Base-by-base conservation (phyloP, 306 rosid species). In the Astragalus membranaceus region DNA sequence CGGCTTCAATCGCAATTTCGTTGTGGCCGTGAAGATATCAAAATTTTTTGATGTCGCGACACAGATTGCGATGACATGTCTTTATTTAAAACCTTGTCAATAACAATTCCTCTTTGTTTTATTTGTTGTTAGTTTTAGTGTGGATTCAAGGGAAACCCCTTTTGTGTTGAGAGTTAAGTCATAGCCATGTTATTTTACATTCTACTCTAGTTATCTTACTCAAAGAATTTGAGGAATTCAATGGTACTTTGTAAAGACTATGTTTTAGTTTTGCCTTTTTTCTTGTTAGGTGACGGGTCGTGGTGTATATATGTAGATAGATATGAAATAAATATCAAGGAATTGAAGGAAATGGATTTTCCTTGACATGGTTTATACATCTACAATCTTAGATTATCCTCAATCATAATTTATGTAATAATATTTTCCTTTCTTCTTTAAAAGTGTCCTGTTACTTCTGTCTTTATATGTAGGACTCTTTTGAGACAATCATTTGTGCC, bases 231-330 rank as follows among this genome's bases (percentile, higher is more conserved):
- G 76, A 39, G 47, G 58, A 75, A 78, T 66, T 58, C 56, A 35
- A 39, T 61, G 26, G 63, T 64, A 26, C 35, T 64, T 56, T 42
- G 62, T 56, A 55, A 41, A 62, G 52, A 54, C 46, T 47, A 35
- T 2, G 16, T 53, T 64, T 67, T 55, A 33, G 14, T 64, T 46
- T 69, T 59, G 11, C 60, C 53, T 70, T 66, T 70, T 66, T 46
- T 48, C 41, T 3, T 5, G 12, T 75, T 52, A 49, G 65, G 61
- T 56, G 64, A 30, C 41, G 70, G 51, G 39, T 75, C 41, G 3
- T 74, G 57, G 57, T 74, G 58, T 69, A 78, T 51, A 69, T 69
- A 69, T 69, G 74, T 48, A 47, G 42, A 53, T 67, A 75, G 30
- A 47, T 64, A 12, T 69, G 54, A 65, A 16, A 23, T 66, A 50